Percentiles rank a stretch among this genome's conserved stretches.
Evolutionary conservation across 305 asterid species (phyloP).

Genomic region (Fraxinus angustifolia): DNA sequence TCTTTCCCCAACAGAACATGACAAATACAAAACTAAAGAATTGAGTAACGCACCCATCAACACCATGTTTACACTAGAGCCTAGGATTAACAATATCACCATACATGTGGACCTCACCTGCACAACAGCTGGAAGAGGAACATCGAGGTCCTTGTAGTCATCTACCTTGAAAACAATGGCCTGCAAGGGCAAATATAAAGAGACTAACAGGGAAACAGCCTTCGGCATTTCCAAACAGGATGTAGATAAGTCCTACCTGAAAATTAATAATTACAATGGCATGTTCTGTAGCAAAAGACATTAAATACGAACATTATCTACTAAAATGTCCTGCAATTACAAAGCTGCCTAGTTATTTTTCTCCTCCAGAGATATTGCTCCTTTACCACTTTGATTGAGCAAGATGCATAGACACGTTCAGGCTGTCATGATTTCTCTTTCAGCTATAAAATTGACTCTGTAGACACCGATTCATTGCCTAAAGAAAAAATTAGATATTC

Average conservation of each 20-base stretch:
- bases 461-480: background rate
- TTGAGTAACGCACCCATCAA: background rate
- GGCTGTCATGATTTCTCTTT: background rate
- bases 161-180: conserved; percentile 74
- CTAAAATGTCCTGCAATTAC: conserved; percentile 4
- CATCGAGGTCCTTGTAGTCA: conserved; percentile 71
- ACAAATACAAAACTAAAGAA: conserved; percentile 8
- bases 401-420: background rate
- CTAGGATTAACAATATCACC: background rate
- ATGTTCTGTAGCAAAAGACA: conserved; percentile 9
- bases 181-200: conserved; percentile 42
- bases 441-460: background rate
- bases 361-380: conserved; percentile 4
- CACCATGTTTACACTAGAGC: conserved; percentile 14
- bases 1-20: conserved; percentile 5
- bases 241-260: too few relatives aligned
- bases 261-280: background rate
- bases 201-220: conserved; percentile 16
- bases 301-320: background rate
- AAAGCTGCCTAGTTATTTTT: background rate
- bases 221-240: conserved; percentile 15
- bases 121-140: conserved; percentile 91
- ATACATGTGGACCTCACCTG: conserved; percentile 52
- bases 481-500: background rate
- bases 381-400: conserved; percentile 11